phyloP scores from a whole-genome alignment of 768 basidiomycete genomes.

The Mycena kentingensis region DNA sequence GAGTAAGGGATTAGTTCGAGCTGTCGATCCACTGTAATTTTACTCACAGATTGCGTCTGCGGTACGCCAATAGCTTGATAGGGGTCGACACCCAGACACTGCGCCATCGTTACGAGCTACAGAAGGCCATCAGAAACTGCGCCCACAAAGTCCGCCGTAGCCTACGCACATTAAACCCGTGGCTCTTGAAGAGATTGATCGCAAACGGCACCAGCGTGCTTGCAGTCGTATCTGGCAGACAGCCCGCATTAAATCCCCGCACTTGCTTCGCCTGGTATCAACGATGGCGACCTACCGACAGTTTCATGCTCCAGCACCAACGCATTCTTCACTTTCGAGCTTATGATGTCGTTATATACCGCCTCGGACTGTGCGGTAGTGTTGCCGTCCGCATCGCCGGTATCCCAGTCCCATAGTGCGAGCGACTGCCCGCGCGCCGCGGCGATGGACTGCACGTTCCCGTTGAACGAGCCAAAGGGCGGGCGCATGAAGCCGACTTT shows the following conservation, averaged over 20 bases:
- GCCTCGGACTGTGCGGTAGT: constrained; percentile 25
- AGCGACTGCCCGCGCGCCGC: constrained; percentile 33
- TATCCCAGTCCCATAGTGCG: constrained; percentile 43
- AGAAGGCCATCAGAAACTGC: constrained; percentile 1
- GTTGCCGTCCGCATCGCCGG: constrained; percentile 33
- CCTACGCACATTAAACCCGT: constrained; percentile 29
- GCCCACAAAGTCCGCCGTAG: not conserved
- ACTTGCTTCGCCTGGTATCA: too few relatives aligned
- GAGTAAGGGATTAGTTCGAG: not conserved
- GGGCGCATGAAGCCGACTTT: constrained; percentile 41
- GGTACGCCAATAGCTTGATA: constrained; percentile 35
- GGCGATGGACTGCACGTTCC: constrained; percentile 37
- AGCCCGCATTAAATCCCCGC: not conserved
- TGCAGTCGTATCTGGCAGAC: constrained; percentile 1
- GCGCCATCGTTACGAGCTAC: constrained; percentile 41
- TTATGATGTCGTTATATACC: constrained; percentile 26
- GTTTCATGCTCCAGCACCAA: constrained; percentile 41
- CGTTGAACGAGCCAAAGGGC: constrained; percentile 46
- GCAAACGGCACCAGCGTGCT: constrained; percentile 7
- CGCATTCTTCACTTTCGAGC: constrained; percentile 29
- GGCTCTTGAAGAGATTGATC: constrained; percentile 12
- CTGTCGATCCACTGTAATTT: not conserved
- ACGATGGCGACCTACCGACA: constrained; percentile 18
- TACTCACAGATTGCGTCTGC: constrained; percentile 8
- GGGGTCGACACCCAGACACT: constrained; percentile 38